Evolutionary conservation across 768 basidiomycete genomes (phyloP).

Genomic region (Mycena albidolilacea): DNA sequence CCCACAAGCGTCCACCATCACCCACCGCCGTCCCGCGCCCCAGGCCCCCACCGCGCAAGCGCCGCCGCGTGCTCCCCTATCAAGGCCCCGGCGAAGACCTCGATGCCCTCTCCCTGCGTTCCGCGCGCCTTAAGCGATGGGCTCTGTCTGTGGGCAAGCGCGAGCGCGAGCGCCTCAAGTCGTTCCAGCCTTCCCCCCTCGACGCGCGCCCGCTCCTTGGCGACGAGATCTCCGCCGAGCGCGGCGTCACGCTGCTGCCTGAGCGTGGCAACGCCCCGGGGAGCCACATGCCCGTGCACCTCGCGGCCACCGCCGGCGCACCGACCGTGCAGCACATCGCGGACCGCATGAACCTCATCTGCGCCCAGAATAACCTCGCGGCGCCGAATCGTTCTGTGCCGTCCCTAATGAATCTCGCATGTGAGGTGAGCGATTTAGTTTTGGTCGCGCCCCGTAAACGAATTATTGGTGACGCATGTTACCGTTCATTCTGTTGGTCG

Average conservation of each 20-base stretch:
- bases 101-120: slow-evolving; percentile 68
- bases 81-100: slow-evolving; percentile 74
- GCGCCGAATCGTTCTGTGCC: slow-evolving; percentile 75
- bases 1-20: slow-evolving; percentile 76
- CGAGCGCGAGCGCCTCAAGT: slow-evolving; percentile 80
- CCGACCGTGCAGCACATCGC: slow-evolving; percentile 84
- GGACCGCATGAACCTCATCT: slow-evolving; percentile 86
- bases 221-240: slow-evolving; percentile 81
- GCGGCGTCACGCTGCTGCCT: slow-evolving; percentile 73
- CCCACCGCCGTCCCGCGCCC: slow-evolving; percentile 75
- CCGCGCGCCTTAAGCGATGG: slow-evolving; percentile 81
- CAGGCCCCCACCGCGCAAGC: slow-evolving; percentile 74
- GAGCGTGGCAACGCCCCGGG: slow-evolving; percentile 84
- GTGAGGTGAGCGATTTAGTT: slow-evolving; percentile 65
- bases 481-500: no score
- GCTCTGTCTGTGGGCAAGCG: slow-evolving; percentile 77
- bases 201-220: slow-evolving; percentile 61
- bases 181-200: slow-evolving; percentile 59
- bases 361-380: slow-evolving; percentile 80
- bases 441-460: no score
- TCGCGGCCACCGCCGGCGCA: slow-evolving; percentile 81
- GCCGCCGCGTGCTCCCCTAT: slow-evolving; percentile 81
- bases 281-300: slow-evolving; percentile 77
- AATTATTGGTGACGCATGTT: no score
- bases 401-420: slow-evolving; percentile 81